Conservation (phyloP, 2,329 filamentous ascomycete genomes). For the Fusarium pseudonygamai region DNA sequence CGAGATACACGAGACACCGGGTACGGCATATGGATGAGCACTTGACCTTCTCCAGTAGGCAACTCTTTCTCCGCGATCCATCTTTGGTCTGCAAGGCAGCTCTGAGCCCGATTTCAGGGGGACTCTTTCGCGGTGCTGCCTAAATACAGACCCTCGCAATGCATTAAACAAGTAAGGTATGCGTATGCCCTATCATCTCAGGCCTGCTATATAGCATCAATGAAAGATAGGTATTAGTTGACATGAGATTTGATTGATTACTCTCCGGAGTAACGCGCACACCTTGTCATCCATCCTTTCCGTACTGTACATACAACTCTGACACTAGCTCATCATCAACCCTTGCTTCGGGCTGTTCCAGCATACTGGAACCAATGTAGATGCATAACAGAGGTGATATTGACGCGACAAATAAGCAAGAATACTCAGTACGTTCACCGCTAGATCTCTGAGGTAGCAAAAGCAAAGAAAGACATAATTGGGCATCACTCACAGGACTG, state of each 20-base stretch:
- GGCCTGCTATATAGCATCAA: background rate
- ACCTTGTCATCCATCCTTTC: conserved; percentile 31
- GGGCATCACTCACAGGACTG: background rate
- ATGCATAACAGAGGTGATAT: conserved; percentile 16
- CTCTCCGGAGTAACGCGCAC: conserved; percentile 26
- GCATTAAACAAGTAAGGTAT: background rate
- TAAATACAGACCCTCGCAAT: background rate
- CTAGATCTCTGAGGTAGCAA: background rate
- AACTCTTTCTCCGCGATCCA: conserved; percentile 15
- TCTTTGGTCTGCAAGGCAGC: conserved; percentile 11
- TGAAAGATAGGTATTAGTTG: background rate
- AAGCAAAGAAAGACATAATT: background rate
- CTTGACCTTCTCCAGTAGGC: conserved; percentile 14
- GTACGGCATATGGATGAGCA: conserved; percentile 15
- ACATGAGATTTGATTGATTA: background rate
- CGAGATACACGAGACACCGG: conserved; percentile 19
- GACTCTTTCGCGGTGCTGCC: background rate
- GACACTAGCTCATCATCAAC: conserved; percentile 20
- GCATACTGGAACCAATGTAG: conserved; percentile 15
- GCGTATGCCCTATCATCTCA: background rate
- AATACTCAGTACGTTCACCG: background rate
- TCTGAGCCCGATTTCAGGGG: conserved; percentile 7
- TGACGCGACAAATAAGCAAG: conserved; percentile 18
- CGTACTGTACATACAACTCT: conserved; percentile 19
- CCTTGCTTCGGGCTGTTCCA: conserved; percentile 26